phyloP scores from a whole-genome alignment of 1,139 yeast species.

The Neolecta irregularis region DNA sequence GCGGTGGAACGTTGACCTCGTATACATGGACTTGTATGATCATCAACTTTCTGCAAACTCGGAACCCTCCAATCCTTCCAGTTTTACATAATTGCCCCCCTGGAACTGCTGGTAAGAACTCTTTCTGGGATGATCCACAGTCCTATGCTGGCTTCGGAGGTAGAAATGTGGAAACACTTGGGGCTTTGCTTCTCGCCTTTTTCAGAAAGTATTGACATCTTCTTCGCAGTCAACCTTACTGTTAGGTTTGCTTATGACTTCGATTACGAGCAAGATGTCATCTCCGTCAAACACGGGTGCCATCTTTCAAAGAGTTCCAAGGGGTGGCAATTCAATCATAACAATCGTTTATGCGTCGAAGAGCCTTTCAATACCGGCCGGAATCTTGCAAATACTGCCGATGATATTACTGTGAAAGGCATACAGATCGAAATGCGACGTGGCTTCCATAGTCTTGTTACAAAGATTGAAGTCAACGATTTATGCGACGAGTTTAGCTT shows the following conservation, averaged over 20 bases:
- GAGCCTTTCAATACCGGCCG: constrained; percentile 18
- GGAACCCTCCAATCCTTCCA: constrained; percentile 18
- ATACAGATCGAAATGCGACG: constrained; percentile 18
- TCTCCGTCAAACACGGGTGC: constrained; percentile 18
- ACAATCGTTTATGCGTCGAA: constrained; percentile 19
- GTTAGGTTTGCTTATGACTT: constrained; percentile 18
- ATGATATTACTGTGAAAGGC: constrained; percentile 18
- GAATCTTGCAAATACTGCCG: constrained; percentile 20
- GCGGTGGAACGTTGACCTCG: constrained; percentile 19
- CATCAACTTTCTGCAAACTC: constrained; percentile 18
- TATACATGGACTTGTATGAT: constrained; percentile 20
- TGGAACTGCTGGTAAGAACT: constrained; percentile 8
- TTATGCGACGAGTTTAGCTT: no score
- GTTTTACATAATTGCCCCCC: constrained; percentile 15
- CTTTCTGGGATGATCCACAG: constrained; percentile 16
- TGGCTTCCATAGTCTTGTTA: constrained; percentile 16
- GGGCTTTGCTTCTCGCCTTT: constrained; percentile 16
- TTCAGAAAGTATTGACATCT: no score
- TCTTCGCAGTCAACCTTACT: no score
- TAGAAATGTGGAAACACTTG: constrained; percentile 17
- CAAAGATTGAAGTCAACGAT: no score
- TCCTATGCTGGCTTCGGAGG: constrained; percentile 15
- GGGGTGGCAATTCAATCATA: constrained; percentile 17
- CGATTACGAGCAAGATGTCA: constrained; percentile 16
- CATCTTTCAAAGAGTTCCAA: constrained; percentile 17